These are phyloP conservation scores for Penicillium sclerotiorum DNA, from an alignment of 2,329 filamentous ascomycete species.

Conservation along the genomic window DNA sequence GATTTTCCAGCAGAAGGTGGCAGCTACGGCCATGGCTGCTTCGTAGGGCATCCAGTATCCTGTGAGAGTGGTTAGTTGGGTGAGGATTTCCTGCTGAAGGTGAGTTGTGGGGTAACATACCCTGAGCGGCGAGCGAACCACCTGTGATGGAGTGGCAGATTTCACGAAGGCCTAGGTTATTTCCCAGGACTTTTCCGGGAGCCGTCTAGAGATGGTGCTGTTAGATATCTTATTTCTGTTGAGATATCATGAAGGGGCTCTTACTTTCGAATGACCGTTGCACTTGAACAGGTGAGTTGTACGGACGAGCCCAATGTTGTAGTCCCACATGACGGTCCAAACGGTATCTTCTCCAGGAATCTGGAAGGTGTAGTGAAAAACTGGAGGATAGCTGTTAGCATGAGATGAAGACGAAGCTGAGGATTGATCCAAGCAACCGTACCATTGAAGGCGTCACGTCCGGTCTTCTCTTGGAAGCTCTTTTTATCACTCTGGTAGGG, in stretches of 20 bases:
- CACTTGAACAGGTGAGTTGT: conserved; percentile 96
- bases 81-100: background rate
- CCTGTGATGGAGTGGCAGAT: conserved; percentile 95
- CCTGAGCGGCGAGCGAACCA: conserved; percentile 86
- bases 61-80: conserved; percentile 40
- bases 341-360: conserved; percentile 66
- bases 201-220: conserved; percentile 65
- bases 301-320: conserved; percentile 88
- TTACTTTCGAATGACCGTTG: conserved; percentile 81
- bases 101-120: conserved; percentile 48
- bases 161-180: conserved; percentile 81
- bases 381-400: conserved; percentile 18
- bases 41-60: conserved; percentile 96
- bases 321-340: conserved; percentile 93
- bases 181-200: conserved; percentile 77
- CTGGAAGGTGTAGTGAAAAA: conserved; percentile 73
- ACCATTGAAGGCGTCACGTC: conserved; percentile 88
- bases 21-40: conserved; percentile 82
- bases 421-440: conserved; percentile 16
- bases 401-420: background rate
- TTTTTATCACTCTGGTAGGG: conserved; percentile 96
- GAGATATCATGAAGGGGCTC: background rate
- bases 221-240: background rate
- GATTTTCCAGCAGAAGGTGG: conserved; percentile 86
- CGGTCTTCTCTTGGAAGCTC: conserved; percentile 81